Evolutionary conservation across 2,329 filamentous ascomycete genomes (phyloP).

Genomic region (Colletotrichum nymphaeae): DNA sequence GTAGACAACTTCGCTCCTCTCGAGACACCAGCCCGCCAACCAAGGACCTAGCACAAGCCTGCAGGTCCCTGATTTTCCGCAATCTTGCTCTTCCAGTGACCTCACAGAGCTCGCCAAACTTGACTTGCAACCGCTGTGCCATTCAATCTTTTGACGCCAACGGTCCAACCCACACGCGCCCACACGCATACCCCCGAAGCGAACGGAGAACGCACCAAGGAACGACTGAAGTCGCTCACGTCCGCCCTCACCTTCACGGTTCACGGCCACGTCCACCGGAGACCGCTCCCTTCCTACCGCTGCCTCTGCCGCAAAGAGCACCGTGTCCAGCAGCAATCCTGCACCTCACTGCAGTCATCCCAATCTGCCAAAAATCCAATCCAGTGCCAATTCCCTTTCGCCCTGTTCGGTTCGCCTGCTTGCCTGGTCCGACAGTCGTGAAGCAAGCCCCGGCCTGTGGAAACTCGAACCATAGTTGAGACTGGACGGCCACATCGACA

Average conservation of each 20-base stretch:
- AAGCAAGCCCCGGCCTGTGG: conserved; percentile 34
- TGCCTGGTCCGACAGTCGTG: conserved; percentile 29
- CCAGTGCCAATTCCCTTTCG: neutral
- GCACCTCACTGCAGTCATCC: neutral
- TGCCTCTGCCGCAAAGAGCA: neutral
- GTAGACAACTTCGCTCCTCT: conserved; percentile 12
- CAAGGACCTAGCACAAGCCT: neutral
- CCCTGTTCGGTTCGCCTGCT: conserved; percentile 8
- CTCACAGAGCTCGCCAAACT: neutral
- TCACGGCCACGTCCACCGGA: neutral
- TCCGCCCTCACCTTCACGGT: neutral
- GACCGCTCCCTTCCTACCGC: neutral
- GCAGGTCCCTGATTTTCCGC: neutral
- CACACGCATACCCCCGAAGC: neutral
- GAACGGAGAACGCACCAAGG: neutral
- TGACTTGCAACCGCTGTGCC: neutral
- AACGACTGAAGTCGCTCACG: neutral
- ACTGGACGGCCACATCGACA: conserved; percentile 23
- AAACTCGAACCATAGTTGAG: conserved; percentile 32
- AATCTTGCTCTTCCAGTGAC: conserved; percentile 1
- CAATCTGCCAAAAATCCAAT: conserved; percentile 12
- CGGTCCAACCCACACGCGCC: neutral
- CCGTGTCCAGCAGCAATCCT: neutral
- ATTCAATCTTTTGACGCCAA: conserved; percentile 5
- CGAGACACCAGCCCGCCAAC: conserved; percentile 1